Evolutionary conservation across 345 rosid species (phyloP), one percentile per base, ranked within the genome.

Genomic region (Xanthoceras sorbifolium): DNA sequence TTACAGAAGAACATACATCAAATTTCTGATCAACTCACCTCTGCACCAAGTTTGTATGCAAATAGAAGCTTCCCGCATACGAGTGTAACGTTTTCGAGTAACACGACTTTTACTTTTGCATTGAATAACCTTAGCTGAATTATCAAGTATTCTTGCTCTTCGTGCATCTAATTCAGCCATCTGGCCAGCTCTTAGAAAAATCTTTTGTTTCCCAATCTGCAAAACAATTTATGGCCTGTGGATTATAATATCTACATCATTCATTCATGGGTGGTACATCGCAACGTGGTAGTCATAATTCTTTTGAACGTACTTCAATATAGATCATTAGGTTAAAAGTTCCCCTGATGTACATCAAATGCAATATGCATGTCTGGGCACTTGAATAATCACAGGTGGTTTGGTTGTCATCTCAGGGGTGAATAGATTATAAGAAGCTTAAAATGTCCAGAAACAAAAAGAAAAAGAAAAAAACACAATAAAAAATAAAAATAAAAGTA

Each of bases 81-180:
- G 29, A 66, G 84, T 66, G 77, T 79, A 93, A 29, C 77, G 85
- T 80, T 78, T 91, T 71, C 86, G 93, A 78, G 85, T 73, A 29
- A 82, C 63, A 68, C 57, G 73, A 67, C 87, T 74, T 83, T 84
- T 87, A 74, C 63, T 36, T 76, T 82, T 81, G 65, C 85, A 82
- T 76, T 95, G 99, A 82, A 95, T 85, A 76, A 86, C 79, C 73
- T 69, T 83, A 57, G 96, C 98, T n/a, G 93, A 84, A 72, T 83
- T 86, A 46, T 89, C 85, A 26, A 84, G 89, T 42, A 77, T 29
- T 79, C 72, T 83, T 66, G 87, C 82, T 82, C 90, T 90, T 74
- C 74, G 81, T n/a, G 93, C 87, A 87, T 94, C 98, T 77, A 94
- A 81, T 82, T 90, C 90, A 23, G 92, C 95, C 90, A 90, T 87